Evolutionary conservation across 1,284 basidiomycete genomes (phyloP).

Genomic region (Ceratobasidium sp.): DNA sequence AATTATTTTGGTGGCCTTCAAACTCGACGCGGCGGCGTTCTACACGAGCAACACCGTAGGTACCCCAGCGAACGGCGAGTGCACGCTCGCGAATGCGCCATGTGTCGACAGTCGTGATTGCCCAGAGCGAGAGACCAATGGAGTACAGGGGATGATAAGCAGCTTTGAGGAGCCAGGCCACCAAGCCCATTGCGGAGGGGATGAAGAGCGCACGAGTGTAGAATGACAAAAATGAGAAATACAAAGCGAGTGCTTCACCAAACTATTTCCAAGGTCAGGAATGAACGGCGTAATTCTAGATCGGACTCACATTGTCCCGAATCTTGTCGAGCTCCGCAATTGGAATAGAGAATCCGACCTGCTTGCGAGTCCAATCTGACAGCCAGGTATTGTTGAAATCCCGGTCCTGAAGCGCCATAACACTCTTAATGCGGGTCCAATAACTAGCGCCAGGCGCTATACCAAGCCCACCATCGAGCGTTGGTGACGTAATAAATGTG

Average conservation of each 20-base stretch:
- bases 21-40: slow-evolving; percentile 82
- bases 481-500: slow-evolving; percentile 78
- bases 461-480: slow-evolving; percentile 81
- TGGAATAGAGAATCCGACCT: slow-evolving; percentile 67
- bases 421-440: slow-evolving; percentile 84
- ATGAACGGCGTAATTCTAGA: background rate
- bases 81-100: slow-evolving; percentile 89
- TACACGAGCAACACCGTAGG: slow-evolving; percentile 80
- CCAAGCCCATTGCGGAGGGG: slow-evolving; percentile 73
- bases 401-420: slow-evolving; percentile 88
- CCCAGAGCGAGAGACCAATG: slow-evolving; percentile 81
- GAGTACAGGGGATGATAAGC: slow-evolving; percentile 88
- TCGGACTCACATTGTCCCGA: slow-evolving; percentile 66
- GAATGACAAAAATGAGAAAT: slow-evolving; percentile 88
- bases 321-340: slow-evolving; percentile 70
- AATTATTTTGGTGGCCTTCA: slow-evolving; percentile 50
- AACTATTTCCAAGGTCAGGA: slow-evolving; percentile 67
- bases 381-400: slow-evolving; percentile 83
- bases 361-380: slow-evolving; percentile 72
- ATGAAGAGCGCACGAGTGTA: slow-evolving; percentile 85
- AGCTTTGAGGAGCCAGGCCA: slow-evolving; percentile 74
- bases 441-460: slow-evolving; percentile 76
- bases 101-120: slow-evolving; percentile 86
- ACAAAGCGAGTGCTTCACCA: slow-evolving; percentile 89
- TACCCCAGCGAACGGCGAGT: slow-evolving; percentile 85